A percentile compares a stretch with the other conserved stretches of the same genome.
Conservation (phyloP, 164 flowering plant species). For the Cinnamomum chago region DNA sequence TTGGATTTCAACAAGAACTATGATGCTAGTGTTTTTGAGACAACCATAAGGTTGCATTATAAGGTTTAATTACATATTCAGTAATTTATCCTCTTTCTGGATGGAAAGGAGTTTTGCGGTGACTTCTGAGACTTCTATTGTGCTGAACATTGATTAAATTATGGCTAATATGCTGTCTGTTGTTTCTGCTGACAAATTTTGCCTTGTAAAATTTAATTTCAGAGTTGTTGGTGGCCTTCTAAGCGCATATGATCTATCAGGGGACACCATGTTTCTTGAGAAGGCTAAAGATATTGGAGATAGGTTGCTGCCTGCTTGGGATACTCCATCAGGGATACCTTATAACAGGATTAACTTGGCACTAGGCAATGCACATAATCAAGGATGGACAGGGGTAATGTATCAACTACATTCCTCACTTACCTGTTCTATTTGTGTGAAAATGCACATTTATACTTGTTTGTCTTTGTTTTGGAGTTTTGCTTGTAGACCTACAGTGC, state of each 20-base stretch:
- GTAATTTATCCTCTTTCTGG: slow-evolving; percentile 10
- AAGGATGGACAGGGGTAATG: slow-evolving; percentile 90
- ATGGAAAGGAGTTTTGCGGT: slow-evolving; percentile 12
- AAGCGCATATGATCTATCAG: slow-evolving; percentile 94
- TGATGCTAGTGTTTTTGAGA: slow-evolving; percentile 98
- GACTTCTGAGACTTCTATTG: background rate
- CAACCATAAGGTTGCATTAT: slow-evolving; percentile 98
- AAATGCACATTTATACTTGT: background rate
- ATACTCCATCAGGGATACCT: slow-evolving; percentile 90
- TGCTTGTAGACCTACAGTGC: background rate
- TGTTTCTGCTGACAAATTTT: slow-evolving; percentile 1
- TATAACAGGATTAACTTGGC: slow-evolving; percentile 79
- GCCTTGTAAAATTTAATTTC: slow-evolving; percentile 20
- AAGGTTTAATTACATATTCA: slow-evolving; percentile 54
- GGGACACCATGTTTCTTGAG: slow-evolving; percentile 79
- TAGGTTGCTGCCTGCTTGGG: slow-evolving; percentile 96
- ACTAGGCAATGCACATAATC: slow-evolving; percentile 76
- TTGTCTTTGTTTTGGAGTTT: background rate
- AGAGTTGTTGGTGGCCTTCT: slow-evolving; percentile 99
- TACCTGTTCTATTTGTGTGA: background rate
- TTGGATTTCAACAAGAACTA: slow-evolving; percentile 91
- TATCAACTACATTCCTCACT: background rate
- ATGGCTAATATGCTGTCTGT: background rate
- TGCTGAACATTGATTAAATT: background rate
- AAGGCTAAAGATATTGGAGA: slow-evolving; percentile 95